A percentile compares a stretch with the other conserved stretches of the same genome.
These are phyloP conservation scores for Russula lepida DNA, from an alignment of 768 basidiomycete species.

Conservation along the genomic window DNA sequence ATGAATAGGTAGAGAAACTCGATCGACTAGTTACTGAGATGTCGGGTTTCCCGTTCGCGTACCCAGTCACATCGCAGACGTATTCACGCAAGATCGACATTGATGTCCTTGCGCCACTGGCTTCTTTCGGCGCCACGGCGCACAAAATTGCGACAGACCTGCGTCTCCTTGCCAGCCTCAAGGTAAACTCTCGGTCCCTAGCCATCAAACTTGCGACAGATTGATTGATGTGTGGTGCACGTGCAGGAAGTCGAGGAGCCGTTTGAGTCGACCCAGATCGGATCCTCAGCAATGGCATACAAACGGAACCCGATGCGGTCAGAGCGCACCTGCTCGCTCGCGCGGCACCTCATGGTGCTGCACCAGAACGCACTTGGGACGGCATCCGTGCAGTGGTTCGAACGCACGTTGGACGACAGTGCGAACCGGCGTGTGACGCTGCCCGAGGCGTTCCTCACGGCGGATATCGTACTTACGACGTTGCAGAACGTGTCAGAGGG, in stretches of 20 bases:
- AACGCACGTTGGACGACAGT: slow-evolving; percentile 95
- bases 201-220: background rate
- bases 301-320: slow-evolving; percentile 99
- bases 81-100: slow-evolving; percentile 97
- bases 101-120: slow-evolving; percentile 84
- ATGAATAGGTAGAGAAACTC: slow-evolving; percentile 72
- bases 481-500: slow-evolving; percentile 96
- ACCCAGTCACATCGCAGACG: slow-evolving; percentile 97
- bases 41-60: slow-evolving; percentile 87
- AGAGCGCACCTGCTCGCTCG: slow-evolving; percentile 92
- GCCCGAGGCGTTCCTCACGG: slow-evolving; percentile 94
- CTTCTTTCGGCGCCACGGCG: slow-evolving; percentile 86
- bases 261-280: slow-evolving; percentile 97
- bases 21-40: slow-evolving; percentile 86
- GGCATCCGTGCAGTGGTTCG: slow-evolving; percentile 93
- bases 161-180: slow-evolving; percentile 87
- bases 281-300: slow-evolving; percentile 97
- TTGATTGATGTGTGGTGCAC: background rate
- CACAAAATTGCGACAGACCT: slow-evolving; percentile 98
- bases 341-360: slow-evolving; percentile 92
- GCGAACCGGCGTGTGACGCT: slow-evolving; percentile 95
- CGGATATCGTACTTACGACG: slow-evolving; percentile 92
- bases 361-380: slow-evolving; percentile 98
- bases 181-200: slow-evolving; percentile 36
- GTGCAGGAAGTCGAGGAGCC: slow-evolving; percentile 92